Evolutionary conservation across 2,329 filamentous ascomycete genomes (phyloP), one percentile per base, ranked within the genome.

Genomic region (Aplosporella prunicola): DNA sequence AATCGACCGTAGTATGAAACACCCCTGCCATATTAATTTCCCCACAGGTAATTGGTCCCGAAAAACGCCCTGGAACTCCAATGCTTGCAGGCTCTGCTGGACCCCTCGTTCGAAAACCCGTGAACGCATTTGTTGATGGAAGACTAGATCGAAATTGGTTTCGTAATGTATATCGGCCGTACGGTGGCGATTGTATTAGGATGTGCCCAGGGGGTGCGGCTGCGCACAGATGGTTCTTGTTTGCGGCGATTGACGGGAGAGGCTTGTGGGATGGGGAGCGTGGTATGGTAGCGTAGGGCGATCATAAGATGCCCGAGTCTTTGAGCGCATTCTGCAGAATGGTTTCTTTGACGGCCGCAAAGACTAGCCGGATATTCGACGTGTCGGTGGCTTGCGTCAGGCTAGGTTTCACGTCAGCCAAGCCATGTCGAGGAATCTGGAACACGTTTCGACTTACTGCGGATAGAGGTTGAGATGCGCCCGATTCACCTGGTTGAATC

Each of bases 371-470:
- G 53, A 98, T 95, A 56, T 98, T 98, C 35, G 88, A 95, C 4
- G 91, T 98, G 60, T 98, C 91, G 46, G 91, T 98, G 30, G 91
- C 91, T 81, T 98, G 91, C 22, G 91, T 98, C 45, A 98, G 75
- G 63, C 89, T 96, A 51, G 13, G 34, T 24, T n/a, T 22, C 18
- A 24, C 11, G 38, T 40, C 18, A 40, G 32, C 10, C 20, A 25
- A 26, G 30, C 15, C 20, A 26, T 26, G 26, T 9, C 31, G 15
- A 16, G 7, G 10, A 32, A 18, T 32, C 20, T 26, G 31, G 32
- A 32, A 24, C 10, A 41, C 17, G n/a, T 35, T 35, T 41, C 44
- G 42, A 74, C 86, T 65, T 75, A 94, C 91, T 98, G 91, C 57
- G 91, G 91, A 61, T 96, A 98, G 38, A 98, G 71, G 55, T 96